A percentile compares a stretch with the other conserved stretches of the same genome.
Conservation (phyloP, 108 stramenopile species). For the Chaetoceros muelleri region DNA sequence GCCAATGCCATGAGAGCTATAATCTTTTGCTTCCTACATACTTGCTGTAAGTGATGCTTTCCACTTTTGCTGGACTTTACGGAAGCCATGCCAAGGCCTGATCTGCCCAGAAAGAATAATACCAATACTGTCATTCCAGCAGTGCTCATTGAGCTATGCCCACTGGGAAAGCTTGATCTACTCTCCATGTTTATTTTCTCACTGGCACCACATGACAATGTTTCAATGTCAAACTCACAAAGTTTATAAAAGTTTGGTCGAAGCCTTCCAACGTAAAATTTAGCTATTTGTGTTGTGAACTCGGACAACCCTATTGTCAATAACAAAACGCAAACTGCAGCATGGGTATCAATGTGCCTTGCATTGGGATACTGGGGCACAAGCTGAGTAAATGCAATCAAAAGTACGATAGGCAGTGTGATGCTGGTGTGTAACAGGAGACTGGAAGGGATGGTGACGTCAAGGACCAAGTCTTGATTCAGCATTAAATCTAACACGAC, state of each 20-base stretch:
- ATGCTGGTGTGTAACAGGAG: neutral
- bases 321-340: slow-evolving; percentile 34
- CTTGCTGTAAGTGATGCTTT: neutral
- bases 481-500: slow-evolving; percentile 31
- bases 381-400: neutral
- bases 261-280: slow-evolving; percentile 32
- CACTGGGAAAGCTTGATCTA: slow-evolving; percentile 36
- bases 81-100: slow-evolving; percentile 16
- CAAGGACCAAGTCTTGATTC: slow-evolving; percentile 20
- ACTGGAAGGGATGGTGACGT: slow-evolving; percentile 15
- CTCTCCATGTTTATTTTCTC: slow-evolving; percentile 29
- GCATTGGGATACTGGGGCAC: neutral
- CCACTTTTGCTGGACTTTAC: neutral
- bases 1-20: neutral
- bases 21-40: neutral
- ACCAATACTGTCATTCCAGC: slow-evolving; percentile 25
- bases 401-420: neutral
- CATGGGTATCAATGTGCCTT: slow-evolving; percentile 21
- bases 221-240: slow-evolving; percentile 33
- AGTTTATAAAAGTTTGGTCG: slow-evolving; percentile 46
- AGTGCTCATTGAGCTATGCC: slow-evolving; percentile 29
- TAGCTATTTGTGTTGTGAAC: slow-evolving; percentile 44
- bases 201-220: slow-evolving; percentile 21
- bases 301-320: slow-evolving; percentile 52
- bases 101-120: slow-evolving; percentile 26